Base-by-base conservation (phyloP, 352 stramenopile genomes). In the Phytophthora citrophthora region DNA sequence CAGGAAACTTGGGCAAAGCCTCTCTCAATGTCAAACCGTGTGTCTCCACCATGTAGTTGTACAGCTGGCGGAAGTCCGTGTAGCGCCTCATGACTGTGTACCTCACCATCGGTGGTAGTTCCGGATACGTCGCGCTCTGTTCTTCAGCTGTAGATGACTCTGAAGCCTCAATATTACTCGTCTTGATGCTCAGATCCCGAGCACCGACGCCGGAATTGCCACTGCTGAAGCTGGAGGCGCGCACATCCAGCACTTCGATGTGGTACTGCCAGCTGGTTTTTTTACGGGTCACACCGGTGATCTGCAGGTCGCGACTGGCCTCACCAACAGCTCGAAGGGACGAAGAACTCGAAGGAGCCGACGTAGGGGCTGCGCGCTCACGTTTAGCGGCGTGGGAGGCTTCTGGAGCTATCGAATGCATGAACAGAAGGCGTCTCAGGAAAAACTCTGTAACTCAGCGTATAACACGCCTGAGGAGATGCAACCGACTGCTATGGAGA, bases 1-100 rank as follows among this genome's bases (percentile, higher is more conserved):
- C 82, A 18, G 84, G 84, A 48, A 93, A 93, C 54, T 76, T 79
- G 20, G 82, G 84, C 47, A 93, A 61, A 40, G 54, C 56, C 29
- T 89, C 78, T 3, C 77, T 45, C 20, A 90, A 24, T 5, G 77
- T 69, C 13, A 63, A 52, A 29, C 76, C 70, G 27, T 77, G 81
- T 4, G 68, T 79, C 43, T 88, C 77, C 11, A 87, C 61, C 31
- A 93, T 59, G 54, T 84, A 83, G 24, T 77, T 65, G 56, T 89
- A 83, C 8, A 93, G 63, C 39, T 79, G 76, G 6, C 82, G 84
- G 56, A 93, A 93, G 62, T 93, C 84, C 48, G 83, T 93, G 76
- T 91, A 93, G 11, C 84, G 70, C 13, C 84, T 74, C 77, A 89
- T 89, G 62, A 91, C 84, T 8, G 84, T 90, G 72, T 93, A 93